Conservation (phyloP, 1,284 basidiomycete genomes). For the Ceratobasidium sp. region DNA sequence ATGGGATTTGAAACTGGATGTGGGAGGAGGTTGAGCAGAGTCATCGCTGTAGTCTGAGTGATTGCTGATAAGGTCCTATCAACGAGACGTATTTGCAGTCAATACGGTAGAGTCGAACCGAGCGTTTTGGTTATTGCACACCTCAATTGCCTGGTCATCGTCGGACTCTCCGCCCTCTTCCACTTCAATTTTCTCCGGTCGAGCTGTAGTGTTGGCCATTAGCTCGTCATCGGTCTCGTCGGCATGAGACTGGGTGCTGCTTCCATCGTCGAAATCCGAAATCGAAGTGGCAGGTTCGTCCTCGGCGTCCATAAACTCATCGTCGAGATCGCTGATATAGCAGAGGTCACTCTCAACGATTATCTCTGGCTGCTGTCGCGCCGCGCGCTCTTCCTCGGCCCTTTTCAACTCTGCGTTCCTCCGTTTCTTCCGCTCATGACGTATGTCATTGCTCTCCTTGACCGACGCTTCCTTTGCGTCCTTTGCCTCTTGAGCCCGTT, state of each 20-base stretch:
- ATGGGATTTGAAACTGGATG: constrained; percentile 7
- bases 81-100: background rate
- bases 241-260: background rate
- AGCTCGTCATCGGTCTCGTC: constrained; percentile 5
- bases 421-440: constrained; percentile 21
- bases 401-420: constrained; percentile 17
- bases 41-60: constrained; percentile 30
- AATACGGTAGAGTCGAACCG: background rate
- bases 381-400: constrained; percentile 31
- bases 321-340: constrained; percentile 30
- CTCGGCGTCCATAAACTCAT: constrained; percentile 25
- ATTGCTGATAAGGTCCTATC: constrained; percentile 11
- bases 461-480: background rate
- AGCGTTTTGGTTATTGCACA: background rate
- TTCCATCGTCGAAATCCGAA: constrained; percentile 7
- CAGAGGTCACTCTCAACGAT: constrained; percentile 16
- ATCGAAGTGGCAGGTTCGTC: constrained; percentile 5
- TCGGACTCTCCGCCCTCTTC: constrained; percentile 30
- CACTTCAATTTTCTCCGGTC: constrained; percentile 25
- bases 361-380: constrained; percentile 22
- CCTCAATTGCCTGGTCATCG: constrained; percentile 22
- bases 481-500: background rate
- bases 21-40: background rate
- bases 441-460: constrained; percentile 2
- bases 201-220: background rate